phyloP scores from a whole-genome alignment of 805 yeast genomes.

The Cyberlindnera mississippiensis region DNA sequence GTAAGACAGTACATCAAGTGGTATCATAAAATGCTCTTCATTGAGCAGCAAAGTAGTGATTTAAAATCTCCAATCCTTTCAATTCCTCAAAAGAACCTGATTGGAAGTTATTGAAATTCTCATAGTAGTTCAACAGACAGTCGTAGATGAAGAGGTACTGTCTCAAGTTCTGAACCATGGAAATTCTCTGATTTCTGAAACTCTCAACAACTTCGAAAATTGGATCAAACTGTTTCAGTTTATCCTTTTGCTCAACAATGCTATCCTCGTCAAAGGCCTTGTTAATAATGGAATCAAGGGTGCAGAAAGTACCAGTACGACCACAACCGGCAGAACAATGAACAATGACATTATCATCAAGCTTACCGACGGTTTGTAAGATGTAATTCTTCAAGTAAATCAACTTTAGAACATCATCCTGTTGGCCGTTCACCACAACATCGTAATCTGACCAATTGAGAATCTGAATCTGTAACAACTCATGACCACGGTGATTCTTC shows the following conservation, averaged over 20 bases:
- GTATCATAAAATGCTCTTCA: too few species aligned
- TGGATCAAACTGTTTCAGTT: constrained; percentile 41
- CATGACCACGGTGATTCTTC: constrained; percentile 35
- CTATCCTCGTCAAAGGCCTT: constrained; percentile 8
- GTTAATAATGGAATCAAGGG: constrained; percentile 59
- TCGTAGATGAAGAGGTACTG: constrained; percentile 78
- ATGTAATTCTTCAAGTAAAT: constrained; percentile 45
- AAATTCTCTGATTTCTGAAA: constrained; percentile 69
- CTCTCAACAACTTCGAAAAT: constrained; percentile 59
- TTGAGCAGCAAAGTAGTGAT: constrained; percentile 12
- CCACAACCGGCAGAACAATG: constrained; percentile 99
- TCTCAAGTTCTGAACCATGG: constrained; percentile 80
- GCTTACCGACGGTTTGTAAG: constrained; percentile 26
- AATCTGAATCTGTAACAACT: constrained; percentile 71
- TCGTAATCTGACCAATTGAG: constrained; percentile 84
- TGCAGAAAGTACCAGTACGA: constrained; percentile 85
- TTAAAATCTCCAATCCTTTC: constrained; percentile 15
- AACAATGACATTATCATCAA: constrained; percentile 43
- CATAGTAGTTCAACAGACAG: constrained; percentile 32
- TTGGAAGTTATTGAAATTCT: constrained; percentile 12
- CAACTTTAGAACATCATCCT: constrained; percentile 53
- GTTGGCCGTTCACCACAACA: constrained; percentile 42
- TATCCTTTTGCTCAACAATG: constrained; percentile 1
- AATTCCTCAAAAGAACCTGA: constrained; percentile 11
- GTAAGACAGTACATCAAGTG: too few species aligned